Base-by-base conservation (phyloP, 2,329 filamentous ascomycete species). In the Drechslera avenae region DNA sequence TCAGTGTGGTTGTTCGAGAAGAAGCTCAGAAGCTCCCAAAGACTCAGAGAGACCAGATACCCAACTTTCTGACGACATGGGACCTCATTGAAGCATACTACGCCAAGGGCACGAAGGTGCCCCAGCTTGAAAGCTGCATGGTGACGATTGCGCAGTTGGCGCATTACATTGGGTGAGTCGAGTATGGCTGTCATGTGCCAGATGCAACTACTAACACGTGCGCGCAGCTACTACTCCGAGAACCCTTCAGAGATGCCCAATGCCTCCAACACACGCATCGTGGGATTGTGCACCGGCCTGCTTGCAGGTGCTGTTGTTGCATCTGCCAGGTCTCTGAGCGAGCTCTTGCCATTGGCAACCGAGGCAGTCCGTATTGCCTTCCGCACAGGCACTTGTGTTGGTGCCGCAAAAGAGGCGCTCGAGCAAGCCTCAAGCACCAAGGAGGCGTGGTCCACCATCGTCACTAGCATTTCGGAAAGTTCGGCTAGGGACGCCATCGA, bases 271-370 rank as follows among this genome's bases (percentile, higher is more conserved):
- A 77, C 75, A 14, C 71, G 81, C 64, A 76, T 86, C 18, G 78
- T 88, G 21, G 86, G 86, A 50, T 79, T 89, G 35, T 89, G 86
- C 76, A 87, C 85, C 33, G 87, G 87, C 43, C 78, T 87, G 17
- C 83, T 89, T 61, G 86, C 86, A n/a, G 86, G 84, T n/a, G 78
- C 83, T 10, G 86, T 85, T 13, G 82, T 89, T 49, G 82, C 86
- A 10, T 85, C 83, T 17, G 81, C 86, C 26, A 81, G 81, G 52
- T 86, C 84, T 5, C 75, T 88, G 39, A 83, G 82, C 14, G 79
- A 84, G 39, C 75, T 90, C 30, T 76, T 88, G 17, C 81, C 81
- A 5, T 76, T 89, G 42, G 86, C 81, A 43, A 79, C 86, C 13
- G 83, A 88, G 67, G 79, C 83, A 19, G 83, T 87, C 18, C 78